Evolutionary conservation across 2,329 filamentous ascomycete species (phyloP), one percentile per base, ranked within the genome.

Genomic region (Apiospora saccharicola): DNA sequence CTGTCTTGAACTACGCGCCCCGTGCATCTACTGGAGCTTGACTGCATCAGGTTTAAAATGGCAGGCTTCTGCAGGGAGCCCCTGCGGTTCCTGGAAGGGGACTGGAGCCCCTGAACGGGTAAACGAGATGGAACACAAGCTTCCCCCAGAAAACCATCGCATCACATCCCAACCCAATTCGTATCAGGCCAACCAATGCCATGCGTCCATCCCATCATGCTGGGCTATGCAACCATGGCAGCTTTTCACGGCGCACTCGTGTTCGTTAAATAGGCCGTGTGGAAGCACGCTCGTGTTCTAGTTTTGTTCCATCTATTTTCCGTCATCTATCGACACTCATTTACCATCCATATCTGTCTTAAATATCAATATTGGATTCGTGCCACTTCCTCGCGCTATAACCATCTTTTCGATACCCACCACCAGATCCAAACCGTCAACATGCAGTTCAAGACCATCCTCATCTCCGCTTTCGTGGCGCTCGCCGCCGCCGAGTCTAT

Each of bases 401-500:
- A 16, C 53, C 53, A 61, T 61, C 53, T 61, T 61, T 61, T 37
- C 30, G 53, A 61, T 61, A 61, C 53, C 53, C 53, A 61, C 53
- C 53, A 19, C 49, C 49, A 10, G 22, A 30, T 30, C 24, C 24
- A 19, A 47, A 19, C 68, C 26, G 4, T 24, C 73, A 80, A 75
- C 16, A 81, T 81, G 80, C 79, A 79, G 76, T 77, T 78, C 78
- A 77, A 78, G 71, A 75, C 76, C 69, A 47, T 76, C 75, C 47
- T 74, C 26, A 16, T 78, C 70, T 61, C 76, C 43, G 69, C 81
- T 73, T 76, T 81, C 72, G 75, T 70, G 69, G 74, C 75, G 71
- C 70, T 74, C 64, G 75, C 72, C 44, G 73, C 76, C 70, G 78
- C 79, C 43, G 71, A 80, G 51, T 74, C 72, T 71, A 37, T 79